Evolutionary conservation across 768 basidiomycete genomes (phyloP), one percentile per base, ranked within the genome.

Genomic region (Paxillus ammoniavirescens): DNA sequence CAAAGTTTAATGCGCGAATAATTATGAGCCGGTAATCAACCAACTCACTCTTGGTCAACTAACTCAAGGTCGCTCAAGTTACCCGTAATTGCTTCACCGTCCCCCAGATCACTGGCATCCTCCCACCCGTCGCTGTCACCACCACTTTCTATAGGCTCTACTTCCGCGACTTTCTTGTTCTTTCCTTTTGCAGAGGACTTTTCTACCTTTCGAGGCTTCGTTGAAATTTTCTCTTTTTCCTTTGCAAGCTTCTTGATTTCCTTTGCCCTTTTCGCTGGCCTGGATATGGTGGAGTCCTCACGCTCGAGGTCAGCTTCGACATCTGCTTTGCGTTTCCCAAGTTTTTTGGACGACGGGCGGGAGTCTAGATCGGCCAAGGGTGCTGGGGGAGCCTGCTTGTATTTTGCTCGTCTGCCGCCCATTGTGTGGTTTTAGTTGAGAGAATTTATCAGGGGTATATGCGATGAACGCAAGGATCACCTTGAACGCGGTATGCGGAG

Each of bases 401-500:
- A 85, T 70, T 89, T 91, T 60, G 90, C 81, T 57, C 90, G 83
- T 65, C 91, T 82, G 42, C 92, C 92, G 56, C 92, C 92, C 92
- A 94, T 93, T 47, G 43, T 61, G 57, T 50, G 55, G 36, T 42
- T 47, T 52, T 33, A 52, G 23, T 45, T 56, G 67, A 68, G 64
- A 61, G 26, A 41, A 38, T 31, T 36, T 17, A 35, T 13, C 18
- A 31, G 5, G 17, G 7, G n/a, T 26, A 30, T 17, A 38, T 31
- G 44, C 26, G 14, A 17, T 33, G 26, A 41, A 15, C 33, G 31
- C 8, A 51, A 42, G 47, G 36, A 26, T 49, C 35, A 26, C 26
- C 26, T 21, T 21, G 21, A 31, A 41, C 45, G 15, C 2, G 31
- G 47, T 21, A 21, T 30, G 6, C 28, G 49, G 35, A 38, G 38